phyloP scores from a whole-genome alignment of 352 stramenopile genomes.

The Globisporangium sylvaticum region DNA sequence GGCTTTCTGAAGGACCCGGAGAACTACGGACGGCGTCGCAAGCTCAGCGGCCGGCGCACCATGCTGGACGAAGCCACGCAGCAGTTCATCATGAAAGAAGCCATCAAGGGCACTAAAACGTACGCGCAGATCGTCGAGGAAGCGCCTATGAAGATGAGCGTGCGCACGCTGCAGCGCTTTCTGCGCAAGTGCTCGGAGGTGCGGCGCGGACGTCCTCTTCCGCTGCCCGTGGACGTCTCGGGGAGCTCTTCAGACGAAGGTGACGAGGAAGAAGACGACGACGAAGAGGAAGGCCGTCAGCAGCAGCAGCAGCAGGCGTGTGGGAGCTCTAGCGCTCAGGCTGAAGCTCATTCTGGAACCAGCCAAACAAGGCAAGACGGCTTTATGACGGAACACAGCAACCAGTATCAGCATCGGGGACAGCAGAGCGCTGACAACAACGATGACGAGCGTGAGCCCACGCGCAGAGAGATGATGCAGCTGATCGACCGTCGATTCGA shows the following conservation, averaged over 20 bases:
- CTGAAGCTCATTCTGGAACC: background rate
- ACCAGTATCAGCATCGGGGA: background rate
- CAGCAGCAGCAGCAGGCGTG: background rate
- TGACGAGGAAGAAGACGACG: background rate
- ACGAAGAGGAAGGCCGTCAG: background rate
- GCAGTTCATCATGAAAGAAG: slow-evolving; percentile 9
- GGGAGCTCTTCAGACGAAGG: background rate
- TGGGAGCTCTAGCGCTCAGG: background rate
- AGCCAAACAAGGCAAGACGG: background rate
- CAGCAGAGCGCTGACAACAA: background rate
- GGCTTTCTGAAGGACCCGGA: slow-evolving; percentile 1
- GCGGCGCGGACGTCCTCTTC: background rate
- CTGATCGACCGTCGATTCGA: background rate
- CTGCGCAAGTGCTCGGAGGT: slow-evolving; percentile 5
- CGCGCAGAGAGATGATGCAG: slow-evolving; percentile 2
- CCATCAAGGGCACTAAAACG: slow-evolving; percentile 6
- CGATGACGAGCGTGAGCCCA: background rate
- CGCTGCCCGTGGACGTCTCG: background rate
- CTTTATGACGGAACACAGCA: background rate
- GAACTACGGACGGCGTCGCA: background rate
- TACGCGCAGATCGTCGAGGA: slow-evolving; percentile 7
- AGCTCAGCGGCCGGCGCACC: background rate
- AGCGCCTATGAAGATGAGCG: slow-evolving; percentile 2
- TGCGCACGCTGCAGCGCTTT: slow-evolving; percentile 8
- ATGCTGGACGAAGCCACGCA: slow-evolving; percentile 7